Evolutionary conservation across 345 rosid species (phyloP).

Genomic region (Heritiera fomes): DNA sequence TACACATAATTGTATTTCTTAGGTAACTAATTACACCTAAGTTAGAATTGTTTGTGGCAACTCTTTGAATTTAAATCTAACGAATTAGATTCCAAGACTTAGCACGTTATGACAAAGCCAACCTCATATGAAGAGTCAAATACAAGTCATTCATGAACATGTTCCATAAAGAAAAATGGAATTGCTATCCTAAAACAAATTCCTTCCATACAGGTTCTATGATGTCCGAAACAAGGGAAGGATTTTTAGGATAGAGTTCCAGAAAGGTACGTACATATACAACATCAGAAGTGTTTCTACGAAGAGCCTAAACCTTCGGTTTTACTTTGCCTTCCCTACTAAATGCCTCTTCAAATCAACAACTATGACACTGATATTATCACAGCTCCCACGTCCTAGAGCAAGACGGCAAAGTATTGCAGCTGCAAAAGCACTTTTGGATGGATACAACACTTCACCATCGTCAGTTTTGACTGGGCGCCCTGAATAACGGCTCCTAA

Average conservation of each 20-base stretch:
- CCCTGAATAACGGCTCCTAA: not conserved
- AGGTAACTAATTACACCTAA: too few relatives aligned
- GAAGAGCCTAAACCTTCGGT: not conserved
- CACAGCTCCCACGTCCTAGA: constrained; percentile 34
- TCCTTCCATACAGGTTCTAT: not conserved
- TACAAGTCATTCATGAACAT: not conserved
- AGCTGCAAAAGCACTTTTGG: constrained; percentile 34
- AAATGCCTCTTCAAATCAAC: constrained; percentile 28
- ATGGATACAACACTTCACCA: constrained; percentile 20
- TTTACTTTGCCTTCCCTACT: not conserved
- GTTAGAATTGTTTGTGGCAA: too few relatives aligned
- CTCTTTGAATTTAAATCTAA: too few relatives aligned
- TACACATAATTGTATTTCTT: too few relatives aligned
- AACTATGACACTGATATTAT: constrained; percentile 39
- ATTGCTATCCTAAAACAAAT: not conserved
- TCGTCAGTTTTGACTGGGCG: not conserved
- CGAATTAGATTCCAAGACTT: too few relatives aligned
- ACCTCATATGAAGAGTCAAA: too few relatives aligned
- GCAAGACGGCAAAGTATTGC: constrained; percentile 37
- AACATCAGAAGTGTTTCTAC: not conserved
- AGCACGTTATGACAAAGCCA: too few relatives aligned
- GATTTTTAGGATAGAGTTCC: not conserved
- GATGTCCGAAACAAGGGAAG: not conserved
- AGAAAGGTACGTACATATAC: not conserved
- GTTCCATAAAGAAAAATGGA: not conserved